phyloP scores from a whole-genome alignment of 2,329 filamentous ascomycete species.

The Penicillium sclerotiorum region DNA sequence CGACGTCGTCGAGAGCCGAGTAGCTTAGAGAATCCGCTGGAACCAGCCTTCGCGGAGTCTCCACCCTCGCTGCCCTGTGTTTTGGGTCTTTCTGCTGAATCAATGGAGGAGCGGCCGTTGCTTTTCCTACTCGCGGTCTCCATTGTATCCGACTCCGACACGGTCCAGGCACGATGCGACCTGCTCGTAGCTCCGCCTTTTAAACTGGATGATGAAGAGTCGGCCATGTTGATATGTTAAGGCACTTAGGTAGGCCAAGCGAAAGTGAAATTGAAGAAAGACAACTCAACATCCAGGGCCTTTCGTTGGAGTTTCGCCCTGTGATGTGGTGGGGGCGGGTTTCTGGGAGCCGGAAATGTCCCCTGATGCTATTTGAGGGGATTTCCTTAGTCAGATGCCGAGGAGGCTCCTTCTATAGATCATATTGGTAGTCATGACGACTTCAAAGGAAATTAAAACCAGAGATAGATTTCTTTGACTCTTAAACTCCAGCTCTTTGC shows the following conservation, averaged over 20 bases:
- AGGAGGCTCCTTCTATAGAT: no score
- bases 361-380: slow-evolving; percentile 5
- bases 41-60: slow-evolving; percentile 41
- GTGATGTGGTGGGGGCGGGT: not conserved
- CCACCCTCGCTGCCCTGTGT: slow-evolving; percentile 40
- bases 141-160: slow-evolving; percentile 38
- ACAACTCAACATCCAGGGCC: slow-evolving; percentile 6
- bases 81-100: slow-evolving; percentile 43
- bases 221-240: slow-evolving; percentile 36
- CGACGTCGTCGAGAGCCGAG: slow-evolving; percentile 48
- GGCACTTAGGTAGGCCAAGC: no score
- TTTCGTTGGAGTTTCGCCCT: not conserved
- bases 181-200: slow-evolving; percentile 36
- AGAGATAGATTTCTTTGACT: no score
- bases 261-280: not conserved
- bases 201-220: slow-evolving; percentile 37
- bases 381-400: slow-evolving; percentile 9
- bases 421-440: no score
- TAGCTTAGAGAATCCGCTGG: slow-evolving; percentile 56
- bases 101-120: slow-evolving; percentile 41
- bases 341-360: not conserved
- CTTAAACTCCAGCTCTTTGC: no score
- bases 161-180: slow-evolving; percentile 41
- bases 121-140: slow-evolving; percentile 35
- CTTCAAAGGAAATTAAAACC: no score